These are phyloP conservation scores for Lonicera japonica DNA, from an alignment of 129 eudicot species.

Conservation along the genomic window DNA sequence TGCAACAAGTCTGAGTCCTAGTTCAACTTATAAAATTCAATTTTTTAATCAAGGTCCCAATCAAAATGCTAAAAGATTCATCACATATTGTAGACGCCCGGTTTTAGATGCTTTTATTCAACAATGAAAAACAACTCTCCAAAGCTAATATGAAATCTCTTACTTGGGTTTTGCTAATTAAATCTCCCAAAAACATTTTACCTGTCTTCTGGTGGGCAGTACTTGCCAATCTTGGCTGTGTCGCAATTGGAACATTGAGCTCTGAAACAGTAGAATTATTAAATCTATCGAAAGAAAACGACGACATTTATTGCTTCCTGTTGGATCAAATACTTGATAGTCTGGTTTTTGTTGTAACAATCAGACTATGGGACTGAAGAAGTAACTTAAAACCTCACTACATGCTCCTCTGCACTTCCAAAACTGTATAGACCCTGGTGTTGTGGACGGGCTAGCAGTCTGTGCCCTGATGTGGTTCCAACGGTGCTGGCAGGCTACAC, in stretches of 20 bases:
- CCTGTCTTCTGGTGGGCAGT: constrained; percentile 28
- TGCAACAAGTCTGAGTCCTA: too few relatives aligned
- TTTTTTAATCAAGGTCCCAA: neutral
- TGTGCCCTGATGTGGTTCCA: too few relatives aligned
- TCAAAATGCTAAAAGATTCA: neutral
- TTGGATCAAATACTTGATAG: too few relatives aligned
- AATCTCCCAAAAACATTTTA: constrained; percentile 29
- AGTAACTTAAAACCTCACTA: too few relatives aligned
- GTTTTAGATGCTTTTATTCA: neutral
- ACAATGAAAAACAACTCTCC: neutral
- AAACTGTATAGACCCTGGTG: too few relatives aligned
- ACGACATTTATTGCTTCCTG: too few relatives aligned
- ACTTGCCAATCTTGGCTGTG: constrained; percentile 36
- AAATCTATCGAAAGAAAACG: too few relatives aligned
- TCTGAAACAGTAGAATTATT: constrained; percentile 23
- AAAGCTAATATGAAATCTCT: neutral
- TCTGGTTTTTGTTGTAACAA: too few relatives aligned
- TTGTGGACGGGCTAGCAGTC: too few relatives aligned
- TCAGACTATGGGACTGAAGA: too few relatives aligned
- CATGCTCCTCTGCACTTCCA: too few relatives aligned
- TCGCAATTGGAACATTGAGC: constrained; percentile 38
- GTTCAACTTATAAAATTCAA: neutral
- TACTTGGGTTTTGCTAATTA: constrained; percentile 35
- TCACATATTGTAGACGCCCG: neutral
- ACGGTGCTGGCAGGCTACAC: too few relatives aligned